Conservation (phyloP, 305 asterid genomes). For the Rubia tinctorum region DNA sequence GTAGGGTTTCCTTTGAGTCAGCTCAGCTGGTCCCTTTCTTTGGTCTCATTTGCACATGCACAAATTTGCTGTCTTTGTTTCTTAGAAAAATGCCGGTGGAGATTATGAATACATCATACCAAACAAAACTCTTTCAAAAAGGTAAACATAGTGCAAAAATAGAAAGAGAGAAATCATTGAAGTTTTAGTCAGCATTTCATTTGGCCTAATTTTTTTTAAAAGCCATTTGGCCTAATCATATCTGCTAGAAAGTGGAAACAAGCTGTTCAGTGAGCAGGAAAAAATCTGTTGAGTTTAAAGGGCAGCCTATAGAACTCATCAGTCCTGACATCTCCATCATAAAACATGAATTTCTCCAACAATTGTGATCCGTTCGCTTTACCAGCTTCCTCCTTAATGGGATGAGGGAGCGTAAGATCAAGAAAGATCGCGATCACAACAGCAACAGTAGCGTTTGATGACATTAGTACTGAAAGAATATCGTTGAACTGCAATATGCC, state of each 20-base stretch:
- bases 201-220: neutral
- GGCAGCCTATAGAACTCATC: constrained; percentile 56
- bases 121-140: neutral
- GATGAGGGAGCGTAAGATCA: constrained; percentile 46
- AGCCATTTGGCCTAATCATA: too few species aligned
- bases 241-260: too few species aligned
- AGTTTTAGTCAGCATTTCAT: neutral
- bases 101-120: neutral
- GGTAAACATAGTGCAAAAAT: neutral
- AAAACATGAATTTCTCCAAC: constrained; percentile 57
- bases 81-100: neutral
- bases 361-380: constrained; percentile 56
- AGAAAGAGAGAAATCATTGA: neutral
- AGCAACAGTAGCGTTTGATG: constrained; percentile 56
- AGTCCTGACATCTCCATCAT: constrained; percentile 46
- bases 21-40: constrained; percentile 18
- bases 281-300: constrained; percentile 43
- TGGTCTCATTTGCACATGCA: constrained; percentile 14
- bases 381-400: constrained; percentile 24
- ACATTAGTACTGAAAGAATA: constrained; percentile 36
- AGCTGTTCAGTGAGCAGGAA: constrained; percentile 33
- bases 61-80: constrained; percentile 3
- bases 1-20: constrained; percentile 19
- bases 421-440: constrained; percentile 34
- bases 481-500: constrained; percentile 51